Percentiles rank a stretch among this genome's conserved stretches.
Evolutionary conservation across 371 early-diverging fungal genomes (phyloP).

Genomic region (Mortierella sp.): DNA sequence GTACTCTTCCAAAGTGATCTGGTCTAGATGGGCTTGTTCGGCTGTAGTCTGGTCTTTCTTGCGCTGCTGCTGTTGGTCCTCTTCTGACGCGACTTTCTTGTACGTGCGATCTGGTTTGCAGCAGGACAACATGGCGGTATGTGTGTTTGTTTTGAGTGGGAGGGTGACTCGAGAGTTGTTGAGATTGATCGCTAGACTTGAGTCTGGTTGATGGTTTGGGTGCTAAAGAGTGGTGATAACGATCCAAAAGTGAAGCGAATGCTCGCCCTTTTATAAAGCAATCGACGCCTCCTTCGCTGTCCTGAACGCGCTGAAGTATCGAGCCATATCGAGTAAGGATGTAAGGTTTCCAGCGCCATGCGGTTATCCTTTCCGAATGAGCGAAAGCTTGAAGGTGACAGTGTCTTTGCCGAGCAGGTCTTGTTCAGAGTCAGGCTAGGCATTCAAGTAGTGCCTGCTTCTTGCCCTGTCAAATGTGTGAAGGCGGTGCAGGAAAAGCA

Average conservation of each 20-base stretch:
- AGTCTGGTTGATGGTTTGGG: not conserved
- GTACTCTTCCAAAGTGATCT: not conserved
- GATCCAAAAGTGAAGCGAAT: not conserved
- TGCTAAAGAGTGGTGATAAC: not conserved
- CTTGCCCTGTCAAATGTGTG: not conserved
- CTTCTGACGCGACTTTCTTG: not conserved
- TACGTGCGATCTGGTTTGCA: not conserved
- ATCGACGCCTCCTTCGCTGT: not conserved
- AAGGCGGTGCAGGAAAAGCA: not conserved
- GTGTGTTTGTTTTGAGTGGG: not conserved
- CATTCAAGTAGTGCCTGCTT: not conserved
- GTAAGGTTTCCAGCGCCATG: not conserved
- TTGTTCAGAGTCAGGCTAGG: not conserved
- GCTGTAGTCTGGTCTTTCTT: not conserved
- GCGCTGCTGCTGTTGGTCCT: not conserved
- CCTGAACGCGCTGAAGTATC: not conserved
- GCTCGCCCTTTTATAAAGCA: not conserved
- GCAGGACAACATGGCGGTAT: constrained; percentile 1
- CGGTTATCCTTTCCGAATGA: not conserved
- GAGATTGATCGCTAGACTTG: not conserved
- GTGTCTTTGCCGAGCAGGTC: not conserved
- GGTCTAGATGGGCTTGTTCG: not conserved
- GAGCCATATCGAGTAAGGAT: constrained; percentile 14
- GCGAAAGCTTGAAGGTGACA: not conserved
- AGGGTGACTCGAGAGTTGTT: not conserved